Evolutionary conservation across 768 basidiomycete genomes (phyloP), one percentile per base, ranked within the genome.

Genomic region (Lactarius pseudohatsudake): DNA sequence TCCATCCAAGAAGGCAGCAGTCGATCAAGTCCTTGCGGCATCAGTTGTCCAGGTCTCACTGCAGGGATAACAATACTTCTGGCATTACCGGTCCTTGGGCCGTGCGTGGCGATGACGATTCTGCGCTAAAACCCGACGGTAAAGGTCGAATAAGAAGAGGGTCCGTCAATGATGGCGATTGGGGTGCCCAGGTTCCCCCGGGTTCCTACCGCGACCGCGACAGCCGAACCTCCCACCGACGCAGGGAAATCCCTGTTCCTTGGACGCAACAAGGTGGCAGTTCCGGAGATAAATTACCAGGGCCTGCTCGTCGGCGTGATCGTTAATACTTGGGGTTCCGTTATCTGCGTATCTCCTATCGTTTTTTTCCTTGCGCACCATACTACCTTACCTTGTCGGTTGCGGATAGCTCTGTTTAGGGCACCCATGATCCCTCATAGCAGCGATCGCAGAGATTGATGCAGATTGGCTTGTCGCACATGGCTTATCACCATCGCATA

Each of bases 1-100:
- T 89, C 32, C 88, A 85, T 9, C 82, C 90, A 22, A 89, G 86
- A 73, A 80, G 90, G 32, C 90, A 92, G 72, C 82, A 86, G 66
- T 90, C 89, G 20, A 91, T 91, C 68, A 84, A 80, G 70, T 90
- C 89, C 73, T 77, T 92, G 64, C 80, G 89, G 64, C 86, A 80
- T 67, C 89, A 90, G 71, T 78, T 91, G 22, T 56, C 54, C 34
- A 47, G 9, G 11, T 5, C 36, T 32, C 62, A 34, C 15, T 22
- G 53, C 34, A 30, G 20, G 26, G 41, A 47, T 15, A 15, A 38
- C 26, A 13, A n/a, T 30, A 30, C 43, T 28, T 53, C 26, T 13
- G 22, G 43, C 50, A 22, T 45, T 20, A 30, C 50, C 59, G 16
- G 57, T 30, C 38, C 54, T n/a, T 61, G 60, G 64, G 40, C 59